Percentiles rank a stretch among this genome's conserved stretches.
Conservation (phyloP, 768 basidiomycete species). For the Neoboletus magnificus region DNA sequence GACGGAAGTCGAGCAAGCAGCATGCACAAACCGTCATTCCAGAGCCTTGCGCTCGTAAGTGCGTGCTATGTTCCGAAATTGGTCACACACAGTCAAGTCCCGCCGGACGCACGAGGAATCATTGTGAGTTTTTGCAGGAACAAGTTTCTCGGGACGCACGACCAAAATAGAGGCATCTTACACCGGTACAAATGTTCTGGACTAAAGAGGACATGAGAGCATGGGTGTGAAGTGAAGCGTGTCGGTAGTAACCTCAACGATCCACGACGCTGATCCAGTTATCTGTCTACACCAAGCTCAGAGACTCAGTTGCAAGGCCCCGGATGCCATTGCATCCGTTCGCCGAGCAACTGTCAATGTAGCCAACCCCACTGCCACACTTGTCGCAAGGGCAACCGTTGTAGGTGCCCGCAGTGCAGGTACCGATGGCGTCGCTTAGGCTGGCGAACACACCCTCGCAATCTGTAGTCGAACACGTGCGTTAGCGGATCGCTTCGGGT, state of each 20-base stretch:
- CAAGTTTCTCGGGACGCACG: neutral
- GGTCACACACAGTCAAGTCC: neutral
- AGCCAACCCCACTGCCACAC: neutral
- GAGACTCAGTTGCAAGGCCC: neutral
- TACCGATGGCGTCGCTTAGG: neutral
- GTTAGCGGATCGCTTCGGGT: neutral
- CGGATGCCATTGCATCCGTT: neutral
- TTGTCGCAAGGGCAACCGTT: constrained; percentile 3
- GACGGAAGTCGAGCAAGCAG: neutral
- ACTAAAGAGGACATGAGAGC: neutral
- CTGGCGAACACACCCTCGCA: neutral
- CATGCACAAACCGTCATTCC: neutral
- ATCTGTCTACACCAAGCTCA: neutral
- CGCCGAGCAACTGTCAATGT: neutral
- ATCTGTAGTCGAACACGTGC: neutral
- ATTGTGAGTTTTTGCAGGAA: neutral
- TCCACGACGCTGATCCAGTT: neutral
- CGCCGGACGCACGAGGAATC: neutral
- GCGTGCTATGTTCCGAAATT: neutral
- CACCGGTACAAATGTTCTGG: neutral
- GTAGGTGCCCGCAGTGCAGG: neutral
- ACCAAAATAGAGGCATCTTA: neutral
- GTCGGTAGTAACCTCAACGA: neutral
- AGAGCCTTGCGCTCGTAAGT: neutral
- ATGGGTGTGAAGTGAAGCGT: neutral